Evolutionary conservation across 352 stramenopile genomes (phyloP), one percentile per base, ranked within the genome.

Genomic region (Thalassiosira delicatula): DNA sequence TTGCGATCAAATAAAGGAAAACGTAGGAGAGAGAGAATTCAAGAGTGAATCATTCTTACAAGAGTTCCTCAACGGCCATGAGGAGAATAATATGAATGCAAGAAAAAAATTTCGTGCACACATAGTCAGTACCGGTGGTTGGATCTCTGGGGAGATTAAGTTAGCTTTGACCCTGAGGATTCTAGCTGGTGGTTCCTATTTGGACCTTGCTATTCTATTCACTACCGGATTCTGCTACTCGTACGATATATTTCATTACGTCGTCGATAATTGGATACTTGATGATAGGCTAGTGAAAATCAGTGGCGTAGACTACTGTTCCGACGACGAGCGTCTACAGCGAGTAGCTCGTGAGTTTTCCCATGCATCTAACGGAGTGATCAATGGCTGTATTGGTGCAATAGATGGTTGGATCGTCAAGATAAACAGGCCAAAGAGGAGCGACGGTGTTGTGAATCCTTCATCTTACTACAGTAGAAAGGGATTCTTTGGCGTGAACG

Each of bases 401-500:
- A 68, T 81, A 4, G 63, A 81, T 60, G 73, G 73, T 9, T 35
- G 67, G 12, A 65, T 54, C 1, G 49, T 76, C 14, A 53, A 37
- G 40, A 81, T 75, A 21, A 63, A 33, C 29, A 54, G 65, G 27
- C 73, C 73, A 62, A 33, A 9, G 59, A 54, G 35, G n/a, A n/a
- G n/a, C n/a, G n/a, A n/a, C n/a, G n/a, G n/a, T 59, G 60, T 80
- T 44, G 32, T 1, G 8, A 40, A 86, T 67, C 56, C 66, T 49
- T 53, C 33, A 19, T 68, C 73, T 33, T 81, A 80, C 30, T 80
- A 75, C 25, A 76, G 80, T 42, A 27, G 74, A 27, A 87, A 87
- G 60, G 53, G 69, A 32, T 87, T 76, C 61, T 76, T 74, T 70
- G 80, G 65, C 46, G 5, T 87, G 0, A 81, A 84, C 59, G 69